A percentile compares a stretch with the other conserved stretches of the same genome.
Evolutionary conservation across 1,284 basidiomycete species (phyloP).

Genomic region (Cryptococcus hybrid): DNA sequence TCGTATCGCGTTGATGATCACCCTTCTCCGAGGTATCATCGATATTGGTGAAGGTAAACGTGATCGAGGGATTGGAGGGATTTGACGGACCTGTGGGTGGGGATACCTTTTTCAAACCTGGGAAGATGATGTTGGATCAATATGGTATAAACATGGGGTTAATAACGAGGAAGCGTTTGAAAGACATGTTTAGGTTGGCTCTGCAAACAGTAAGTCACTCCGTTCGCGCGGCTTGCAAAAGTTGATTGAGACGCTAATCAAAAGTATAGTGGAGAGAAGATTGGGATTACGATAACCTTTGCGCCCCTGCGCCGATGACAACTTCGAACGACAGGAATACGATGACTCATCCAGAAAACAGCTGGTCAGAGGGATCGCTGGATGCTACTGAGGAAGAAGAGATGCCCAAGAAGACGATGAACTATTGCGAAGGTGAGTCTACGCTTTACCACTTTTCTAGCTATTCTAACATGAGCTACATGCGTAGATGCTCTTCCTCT

Average conservation of each 20-base stretch:
- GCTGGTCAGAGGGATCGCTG: background rate
- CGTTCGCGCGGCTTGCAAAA: background rate
- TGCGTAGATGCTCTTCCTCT: slow-evolving; percentile 50
- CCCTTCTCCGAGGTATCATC: slow-evolving; percentile 49
- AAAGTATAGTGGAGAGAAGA: background rate
- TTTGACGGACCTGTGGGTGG: slow-evolving; percentile 48
- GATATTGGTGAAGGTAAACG: slow-evolving; percentile 52
- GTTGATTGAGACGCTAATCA: background rate
- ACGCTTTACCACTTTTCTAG: background rate
- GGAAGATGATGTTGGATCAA: slow-evolving; percentile 26
- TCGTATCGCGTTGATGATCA: slow-evolving; percentile 47
- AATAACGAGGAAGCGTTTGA: slow-evolving; percentile 30
- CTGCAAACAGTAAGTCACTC: slow-evolving; percentile 36
- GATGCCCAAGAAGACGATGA: slow-evolving; percentile 15
- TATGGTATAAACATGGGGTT: slow-evolving; percentile 33
- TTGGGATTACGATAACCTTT: slow-evolving; percentile 44
- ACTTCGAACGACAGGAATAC: background rate
- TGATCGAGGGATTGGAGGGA: slow-evolving; percentile 45
- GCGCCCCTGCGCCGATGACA: slow-evolving; percentile 15
- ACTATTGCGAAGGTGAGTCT: slow-evolving; percentile 43
- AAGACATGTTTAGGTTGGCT: slow-evolving; percentile 32
- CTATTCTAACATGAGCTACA: too few species aligned
- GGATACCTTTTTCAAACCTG: slow-evolving; percentile 8
- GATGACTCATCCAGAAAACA: slow-evolving; percentile 4
- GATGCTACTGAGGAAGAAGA: background rate